Base-by-base conservation (phyloP, 805 yeast genomes). In the Jamesozyma rosinii region DNA sequence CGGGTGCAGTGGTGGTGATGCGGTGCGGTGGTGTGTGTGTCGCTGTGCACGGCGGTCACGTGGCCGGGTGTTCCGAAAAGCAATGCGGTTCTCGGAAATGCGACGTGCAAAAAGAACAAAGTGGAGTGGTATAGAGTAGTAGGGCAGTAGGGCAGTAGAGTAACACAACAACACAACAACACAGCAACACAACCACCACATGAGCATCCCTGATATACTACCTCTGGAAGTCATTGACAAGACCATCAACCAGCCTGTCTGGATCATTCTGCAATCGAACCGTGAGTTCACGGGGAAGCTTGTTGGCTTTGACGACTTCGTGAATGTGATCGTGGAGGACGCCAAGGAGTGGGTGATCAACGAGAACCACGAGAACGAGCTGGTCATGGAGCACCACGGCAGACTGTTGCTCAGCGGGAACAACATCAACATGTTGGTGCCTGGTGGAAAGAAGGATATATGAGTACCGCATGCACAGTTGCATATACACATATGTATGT, bases 291-390 rank as follows among this genome's bases (percentile, higher is more conserved):
- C 75, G n/a, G 98, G 98, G 1, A 85, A 79, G 3, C 69, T 92
- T 41, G 76, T 83, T 24, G 97, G 97, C 1, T 90, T 90, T 63
- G 98, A 92, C 61, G 97, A 92, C 64, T 90, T 82, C 55, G 97
- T 92, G 47, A 92, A 86, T 59, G 79, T 89, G 64, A 95, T 92
- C 10, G 71, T 92, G 41, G 84, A 83, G 53, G 81, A 89, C 53
- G 97, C 62, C 13, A 53, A 53, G 3, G 64, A 59, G 42, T 60
- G 58, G 49, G 49, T 45, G 17, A 44, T 47, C 29, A 48, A 44
- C 20, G 47, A 41, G n/a, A 46, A 44, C n/a, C 47, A 39, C 31
- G 55, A 59, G 35, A 75, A 71, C 41, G 66, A 62, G 35, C 71
- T 70, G 30, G 73, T 72, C 4, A 57, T 61, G 44, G 65, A 69